Conservation (phyloP, 176 grass and related monocot species). For the Thinopyrum elongatum region DNA sequence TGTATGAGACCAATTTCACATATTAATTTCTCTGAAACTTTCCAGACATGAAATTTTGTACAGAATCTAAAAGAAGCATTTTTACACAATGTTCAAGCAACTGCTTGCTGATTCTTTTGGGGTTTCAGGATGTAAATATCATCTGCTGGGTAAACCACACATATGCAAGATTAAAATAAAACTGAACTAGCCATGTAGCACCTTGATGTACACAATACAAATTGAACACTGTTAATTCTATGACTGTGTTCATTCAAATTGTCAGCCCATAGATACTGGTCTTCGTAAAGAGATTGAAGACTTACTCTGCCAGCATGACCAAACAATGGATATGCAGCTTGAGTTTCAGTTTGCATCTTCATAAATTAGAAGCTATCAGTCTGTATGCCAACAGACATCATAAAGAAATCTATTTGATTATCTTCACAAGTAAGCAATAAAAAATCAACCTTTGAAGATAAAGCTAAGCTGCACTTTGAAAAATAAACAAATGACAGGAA, state of each 20-base stretch:
- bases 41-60: neutral
- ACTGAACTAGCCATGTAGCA: conserved; percentile 11
- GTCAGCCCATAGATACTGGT: neutral
- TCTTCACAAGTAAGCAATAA: neutral
- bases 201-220: neutral
- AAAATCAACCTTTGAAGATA: neutral
- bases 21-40: neutral
- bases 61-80: neutral
- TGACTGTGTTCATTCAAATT: conserved; percentile 20
- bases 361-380: neutral
- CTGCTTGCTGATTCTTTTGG: neutral
- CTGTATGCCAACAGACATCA: neutral
- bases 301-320: neutral
- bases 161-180: conserved; percentile 11
- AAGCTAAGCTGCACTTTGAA: conserved; percentile 8
- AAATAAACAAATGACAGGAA: neutral
- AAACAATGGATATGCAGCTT: neutral
- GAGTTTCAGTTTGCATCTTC: neutral
- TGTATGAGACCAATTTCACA: neutral
- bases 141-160: neutral
- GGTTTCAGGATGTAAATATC: neutral
- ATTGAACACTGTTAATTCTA: neutral
- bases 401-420: neutral
- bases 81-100: neutral
- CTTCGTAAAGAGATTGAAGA: neutral